A percentile compares a stretch with the other conserved stretches of the same genome.
These are phyloP conservation scores for Ampelocalamus luodianensis DNA, from an alignment of 176 grass and related monocot genomes.

Conservation along the genomic window DNA sequence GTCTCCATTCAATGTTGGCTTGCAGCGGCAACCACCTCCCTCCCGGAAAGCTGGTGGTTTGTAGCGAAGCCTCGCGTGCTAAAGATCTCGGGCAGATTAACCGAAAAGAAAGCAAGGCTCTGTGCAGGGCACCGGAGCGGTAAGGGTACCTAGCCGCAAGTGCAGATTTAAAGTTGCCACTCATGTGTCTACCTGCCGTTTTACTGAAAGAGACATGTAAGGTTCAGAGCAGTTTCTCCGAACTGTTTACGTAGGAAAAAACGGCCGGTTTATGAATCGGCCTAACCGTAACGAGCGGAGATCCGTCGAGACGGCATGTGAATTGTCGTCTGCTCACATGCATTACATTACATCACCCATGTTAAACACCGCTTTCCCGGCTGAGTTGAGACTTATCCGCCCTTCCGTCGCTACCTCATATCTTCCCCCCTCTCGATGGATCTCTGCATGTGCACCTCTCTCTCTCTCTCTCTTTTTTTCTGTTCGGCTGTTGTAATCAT, in stretches of 20 bases:
- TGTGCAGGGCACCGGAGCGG: neutral
- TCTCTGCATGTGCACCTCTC: constrained; percentile 26
- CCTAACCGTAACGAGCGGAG: neutral
- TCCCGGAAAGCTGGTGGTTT: constrained; percentile 35
- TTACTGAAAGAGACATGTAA: constrained; percentile 31
- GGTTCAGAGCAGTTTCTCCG: neutral
- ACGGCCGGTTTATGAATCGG: neutral
- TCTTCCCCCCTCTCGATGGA: neutral
- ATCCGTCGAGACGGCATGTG: constrained; percentile 42
- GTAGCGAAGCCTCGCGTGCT: neutral
- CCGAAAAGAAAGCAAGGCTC: neutral
- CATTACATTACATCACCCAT: constrained; percentile 18
- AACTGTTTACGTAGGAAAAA: neutral
- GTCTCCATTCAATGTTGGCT: constrained; percentile 31
- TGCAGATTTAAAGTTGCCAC: neutral
- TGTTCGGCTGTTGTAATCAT: constrained; percentile 20
- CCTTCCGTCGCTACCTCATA: neutral
- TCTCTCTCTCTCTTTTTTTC: neutral
- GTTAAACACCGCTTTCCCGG: constrained; percentile 42
- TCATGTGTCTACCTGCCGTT: neutral
- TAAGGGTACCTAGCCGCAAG: neutral
- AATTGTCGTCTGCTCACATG: constrained; percentile 39
- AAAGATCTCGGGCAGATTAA: neutral
- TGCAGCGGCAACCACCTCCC: neutral
- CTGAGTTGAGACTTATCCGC: neutral